Conservation (phyloP, 768 basidiomycete species). For the Pisolithus marmoratus region DNA sequence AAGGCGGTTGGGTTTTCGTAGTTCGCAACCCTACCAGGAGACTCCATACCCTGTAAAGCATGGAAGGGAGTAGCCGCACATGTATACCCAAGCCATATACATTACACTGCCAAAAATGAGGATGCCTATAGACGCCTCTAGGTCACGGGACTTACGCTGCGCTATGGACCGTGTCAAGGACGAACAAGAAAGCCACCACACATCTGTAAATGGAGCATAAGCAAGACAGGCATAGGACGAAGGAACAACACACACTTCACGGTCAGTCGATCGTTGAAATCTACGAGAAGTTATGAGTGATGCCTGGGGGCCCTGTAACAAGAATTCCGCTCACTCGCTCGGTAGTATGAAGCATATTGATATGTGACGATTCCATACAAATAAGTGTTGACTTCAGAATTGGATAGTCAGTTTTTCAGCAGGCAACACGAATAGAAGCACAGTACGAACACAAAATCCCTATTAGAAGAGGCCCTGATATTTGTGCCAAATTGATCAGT, state of each 20-base stretch:
- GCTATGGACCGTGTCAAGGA: slow-evolving; percentile 34
- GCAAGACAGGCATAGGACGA: too few relatives aligned
- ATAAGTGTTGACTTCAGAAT: slow-evolving; percentile 1
- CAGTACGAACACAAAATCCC: not conserved
- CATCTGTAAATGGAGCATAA: slow-evolving; percentile 11
- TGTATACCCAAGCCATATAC: slow-evolving; percentile 31
- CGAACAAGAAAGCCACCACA: slow-evolving; percentile 30
- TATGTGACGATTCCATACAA: slow-evolving; percentile 36
- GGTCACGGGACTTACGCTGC: slow-evolving; percentile 3
- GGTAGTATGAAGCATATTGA: slow-evolving; percentile 34
- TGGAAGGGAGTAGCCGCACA: slow-evolving; percentile 10
- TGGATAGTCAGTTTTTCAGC: not conserved
- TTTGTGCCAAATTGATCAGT: not conserved
- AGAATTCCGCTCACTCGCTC: slow-evolving; percentile 3
- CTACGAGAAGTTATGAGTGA: not conserved
- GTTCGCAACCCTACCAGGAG: not conserved
- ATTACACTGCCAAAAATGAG: slow-evolving; percentile 13
- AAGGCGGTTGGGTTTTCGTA: not conserved
- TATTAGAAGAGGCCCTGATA: not conserved
- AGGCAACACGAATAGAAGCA: not conserved
- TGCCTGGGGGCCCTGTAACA: not conserved
- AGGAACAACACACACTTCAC: not conserved
- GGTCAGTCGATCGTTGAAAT: not conserved
- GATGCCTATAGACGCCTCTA: slow-evolving; percentile 2
- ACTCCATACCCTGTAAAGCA: not conserved